These are phyloP conservation scores for Laetiporus sulphureus DNA, from an alignment of 1,284 basidiomycete genomes.

Conservation along the genomic window DNA sequence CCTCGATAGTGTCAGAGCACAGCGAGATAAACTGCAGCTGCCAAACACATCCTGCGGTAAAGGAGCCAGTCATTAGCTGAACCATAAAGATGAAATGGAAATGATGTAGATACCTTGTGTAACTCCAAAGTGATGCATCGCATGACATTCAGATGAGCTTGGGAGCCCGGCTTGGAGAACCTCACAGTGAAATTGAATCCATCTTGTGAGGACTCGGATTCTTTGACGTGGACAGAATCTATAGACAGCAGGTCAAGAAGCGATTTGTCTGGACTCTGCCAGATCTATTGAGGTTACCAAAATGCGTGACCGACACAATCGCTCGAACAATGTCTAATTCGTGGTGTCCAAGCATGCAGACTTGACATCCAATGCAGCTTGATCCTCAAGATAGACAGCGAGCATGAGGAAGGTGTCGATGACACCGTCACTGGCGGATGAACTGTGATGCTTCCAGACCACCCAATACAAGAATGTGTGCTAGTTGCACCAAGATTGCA, in stretches of 20 bases:
- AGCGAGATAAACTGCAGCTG: slow-evolving; percentile 44
- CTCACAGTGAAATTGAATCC: slow-evolving; percentile 48
- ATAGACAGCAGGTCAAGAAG: slow-evolving; percentile 46
- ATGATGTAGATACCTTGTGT: slow-evolving; percentile 38
- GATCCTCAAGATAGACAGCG: slow-evolving; percentile 42
- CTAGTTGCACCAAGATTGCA: too few species aligned
- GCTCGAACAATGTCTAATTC: slow-evolving; percentile 58
- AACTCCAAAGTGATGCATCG: slow-evolving; percentile 52
- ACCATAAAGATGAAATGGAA: neutral
- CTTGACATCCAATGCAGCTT: slow-evolving; percentile 50
- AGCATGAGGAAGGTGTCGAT: slow-evolving; percentile 45
- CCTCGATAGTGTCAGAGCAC: too few species aligned
- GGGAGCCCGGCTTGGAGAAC: slow-evolving; percentile 54
- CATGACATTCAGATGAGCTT: slow-evolving; percentile 61
- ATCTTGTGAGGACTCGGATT: slow-evolving; percentile 34
- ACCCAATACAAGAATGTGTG: too few species aligned
- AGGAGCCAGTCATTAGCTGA: neutral
- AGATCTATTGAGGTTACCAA: slow-evolving; percentile 43
- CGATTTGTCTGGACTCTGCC: slow-evolving; percentile 52
- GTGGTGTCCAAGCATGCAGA: slow-evolving; percentile 57
- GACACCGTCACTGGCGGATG: too few species aligned
- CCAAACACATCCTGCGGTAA: slow-evolving; percentile 54
- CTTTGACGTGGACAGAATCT: slow-evolving; percentile 47
- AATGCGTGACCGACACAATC: slow-evolving; percentile 42
- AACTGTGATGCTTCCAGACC: too few species aligned